Evolutionary conservation across 164 flowering plant genomes (phyloP), one percentile per base, ranked within the genome.

Genomic region (Amborella trichopoda): DNA sequence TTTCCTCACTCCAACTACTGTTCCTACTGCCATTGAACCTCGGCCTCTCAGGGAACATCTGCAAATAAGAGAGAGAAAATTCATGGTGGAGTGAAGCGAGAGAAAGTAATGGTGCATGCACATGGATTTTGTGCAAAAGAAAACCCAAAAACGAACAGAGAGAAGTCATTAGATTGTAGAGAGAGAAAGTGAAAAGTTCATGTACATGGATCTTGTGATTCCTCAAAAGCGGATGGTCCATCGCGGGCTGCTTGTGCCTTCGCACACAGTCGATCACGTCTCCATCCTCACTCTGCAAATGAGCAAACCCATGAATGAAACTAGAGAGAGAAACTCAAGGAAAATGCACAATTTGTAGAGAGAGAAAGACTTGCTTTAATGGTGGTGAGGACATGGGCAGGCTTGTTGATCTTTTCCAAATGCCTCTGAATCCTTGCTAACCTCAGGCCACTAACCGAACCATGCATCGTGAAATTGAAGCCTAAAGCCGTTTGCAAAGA

Each of bases 161-260:
- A 38, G 2, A 0, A 10, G 8, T 6, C 8, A 16, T 9, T 6
- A 38, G 41, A 22, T 16, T 9, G 8, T 6, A 38, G 2, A 12
- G 2, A n/a, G 16, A 38, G n/a, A n/a, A n/a, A n/a, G n/a, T n/a
- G n/a, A n/a, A n/a, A n/a, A n/a, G n/a, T n/a, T n/a, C n/a, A n/a
- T n/a, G n/a, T 69, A 90, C 98, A 91, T 91, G 99, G 49, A 91
- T 80, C 79, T 70, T 78, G 73, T 91, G 99, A 60, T 74, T 82
- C 75, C 77, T 83, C 23, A 91, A 56, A 28, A 87, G 90, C 5
- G 99, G 99, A 52, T 91, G 95, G 70, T 91, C 94, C 16, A 91
- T 71, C 62, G 96, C 95, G 25, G 95, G 95, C 48, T 91, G 99
- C 39, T 65, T 77, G 68, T 65, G 74, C 54, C 56, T 77, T 30